phyloP scores from a whole-genome alignment of 1,284 basidiomycete genomes.

The Schizopora paradoxa region DNA sequence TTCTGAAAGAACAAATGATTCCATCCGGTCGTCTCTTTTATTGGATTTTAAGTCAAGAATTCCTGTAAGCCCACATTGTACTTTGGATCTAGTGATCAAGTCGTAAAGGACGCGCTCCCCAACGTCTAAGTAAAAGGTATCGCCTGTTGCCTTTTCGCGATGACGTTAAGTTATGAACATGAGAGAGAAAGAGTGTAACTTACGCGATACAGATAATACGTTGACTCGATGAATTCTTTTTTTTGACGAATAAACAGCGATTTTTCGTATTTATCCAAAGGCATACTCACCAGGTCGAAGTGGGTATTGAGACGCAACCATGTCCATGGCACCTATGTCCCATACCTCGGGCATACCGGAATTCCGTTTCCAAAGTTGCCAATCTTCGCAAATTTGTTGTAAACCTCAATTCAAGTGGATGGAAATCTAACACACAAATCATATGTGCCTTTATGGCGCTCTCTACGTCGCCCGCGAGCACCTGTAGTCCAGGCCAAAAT shows the following conservation, averaged over 20 bases:
- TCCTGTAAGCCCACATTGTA: conserved; percentile 80
- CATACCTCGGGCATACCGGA: conserved; percentile 87
- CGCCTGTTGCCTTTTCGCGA: conserved; percentile 72
- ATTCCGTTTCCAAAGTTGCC: conserved; percentile 84
- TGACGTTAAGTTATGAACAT: conserved; percentile 14
- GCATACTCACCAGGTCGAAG: conserved; percentile 60
- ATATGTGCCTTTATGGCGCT: conserved; percentile 84
- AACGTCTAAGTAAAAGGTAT: conserved; percentile 87
- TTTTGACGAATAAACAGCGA: conserved; percentile 10
- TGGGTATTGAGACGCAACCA: conserved; percentile 80
- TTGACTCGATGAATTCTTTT: conserved; percentile 86
- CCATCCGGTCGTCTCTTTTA: conserved; percentile 84
- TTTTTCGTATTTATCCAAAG: background rate
- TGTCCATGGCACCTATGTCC: conserved; percentile 67
- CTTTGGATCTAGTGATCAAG: conserved; percentile 66
- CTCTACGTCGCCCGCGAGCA: conserved; percentile 84
- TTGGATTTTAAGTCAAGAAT: conserved; percentile 79
- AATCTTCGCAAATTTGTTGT: conserved; percentile 45
- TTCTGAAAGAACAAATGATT: conserved; percentile 87
- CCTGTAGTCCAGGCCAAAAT: conserved; percentile 87
- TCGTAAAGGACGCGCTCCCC: conserved; percentile 82
- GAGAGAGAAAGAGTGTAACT: conserved; percentile 23
- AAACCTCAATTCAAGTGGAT: conserved; percentile 4
- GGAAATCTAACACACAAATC: conserved; percentile 50
- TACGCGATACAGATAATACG: conserved; percentile 89